phyloP scores from a whole-genome alignment of 163 green algal species.

The Picocystis sp. region DNA sequence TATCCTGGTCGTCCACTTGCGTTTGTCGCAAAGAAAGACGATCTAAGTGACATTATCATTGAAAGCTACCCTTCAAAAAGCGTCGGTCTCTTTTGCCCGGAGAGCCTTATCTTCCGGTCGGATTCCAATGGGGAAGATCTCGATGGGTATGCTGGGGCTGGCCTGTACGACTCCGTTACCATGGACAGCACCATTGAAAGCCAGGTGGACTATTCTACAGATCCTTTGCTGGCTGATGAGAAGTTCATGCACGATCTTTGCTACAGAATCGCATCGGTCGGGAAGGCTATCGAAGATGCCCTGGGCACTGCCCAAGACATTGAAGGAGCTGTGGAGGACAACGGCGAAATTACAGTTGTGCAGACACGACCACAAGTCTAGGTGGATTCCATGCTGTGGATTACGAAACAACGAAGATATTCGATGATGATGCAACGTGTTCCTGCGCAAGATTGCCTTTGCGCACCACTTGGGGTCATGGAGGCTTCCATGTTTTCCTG shows the following conservation, averaged over 20 bases:
- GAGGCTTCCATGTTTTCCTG: too few relatives aligned
- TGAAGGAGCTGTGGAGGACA: constrained; percentile 65
- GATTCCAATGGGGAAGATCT: constrained; percentile 94
- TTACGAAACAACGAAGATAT: too few relatives aligned
- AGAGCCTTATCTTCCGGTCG: constrained; percentile 92
- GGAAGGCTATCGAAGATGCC: constrained; percentile 57
- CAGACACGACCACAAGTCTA: constrained; percentile 85
- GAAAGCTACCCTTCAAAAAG: constrained; percentile 84
- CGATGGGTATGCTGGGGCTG: constrained; percentile 23
- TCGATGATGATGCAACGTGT: too few relatives aligned
- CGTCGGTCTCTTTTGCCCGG: constrained; percentile 77
- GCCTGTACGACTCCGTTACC: constrained; percentile 17
- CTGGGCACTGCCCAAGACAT: constrained; percentile 75
- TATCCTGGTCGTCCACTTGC: constrained; percentile 73
- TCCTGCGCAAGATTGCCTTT: too few relatives aligned
- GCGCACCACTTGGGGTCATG: too few relatives aligned
- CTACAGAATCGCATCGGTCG: constrained; percentile 21
- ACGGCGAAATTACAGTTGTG: constrained; percentile 66
- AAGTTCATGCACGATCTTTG: constrained; percentile 10
- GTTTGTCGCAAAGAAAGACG: constrained; percentile 48
- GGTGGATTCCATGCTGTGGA: background rate
- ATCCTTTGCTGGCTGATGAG: constrained; percentile 6
- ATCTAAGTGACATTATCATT: constrained; percentile 57
- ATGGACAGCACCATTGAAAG: background rate
- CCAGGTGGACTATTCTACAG: constrained; percentile 8